These are phyloP conservation scores for Phialophora verrucosa DNA, from an alignment of 2,329 filamentous ascomycete genomes.

Conservation along the genomic window DNA sequence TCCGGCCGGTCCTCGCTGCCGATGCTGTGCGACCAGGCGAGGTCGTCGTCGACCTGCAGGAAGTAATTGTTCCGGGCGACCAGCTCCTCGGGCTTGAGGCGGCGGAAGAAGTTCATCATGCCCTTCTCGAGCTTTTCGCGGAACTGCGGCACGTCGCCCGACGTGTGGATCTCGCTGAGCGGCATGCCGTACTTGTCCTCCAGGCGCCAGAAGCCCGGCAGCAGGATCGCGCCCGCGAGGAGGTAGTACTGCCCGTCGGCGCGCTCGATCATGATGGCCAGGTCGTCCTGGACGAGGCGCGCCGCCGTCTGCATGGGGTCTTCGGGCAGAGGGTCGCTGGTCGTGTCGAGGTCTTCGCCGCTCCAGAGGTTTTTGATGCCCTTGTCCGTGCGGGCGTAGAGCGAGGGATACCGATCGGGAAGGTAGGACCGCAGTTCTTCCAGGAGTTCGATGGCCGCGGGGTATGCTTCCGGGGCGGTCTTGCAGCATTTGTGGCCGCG, in stretches of 20 bases:
- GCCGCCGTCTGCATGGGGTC: slow-evolving; percentile 79
- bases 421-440: slow-evolving; percentile 74
- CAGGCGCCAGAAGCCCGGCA: slow-evolving; percentile 83
- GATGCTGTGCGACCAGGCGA: slow-evolving; percentile 79
- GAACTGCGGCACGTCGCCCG: slow-evolving; percentile 75
- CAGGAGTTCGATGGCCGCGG: slow-evolving; percentile 75
- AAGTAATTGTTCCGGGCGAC: slow-evolving; percentile 82
- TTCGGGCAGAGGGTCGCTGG: slow-evolving; percentile 67
- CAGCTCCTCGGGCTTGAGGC: slow-evolving; percentile 70
- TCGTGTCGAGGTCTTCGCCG: slow-evolving; percentile 72
- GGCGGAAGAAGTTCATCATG: slow-evolving; percentile 80
- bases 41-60: slow-evolving; percentile 78
- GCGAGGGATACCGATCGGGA: slow-evolving; percentile 72
- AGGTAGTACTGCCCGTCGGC: slow-evolving; percentile 81
- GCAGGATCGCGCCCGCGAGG: slow-evolving; percentile 72
- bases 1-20: slow-evolving; percentile 70
- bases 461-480: slow-evolving; percentile 72
- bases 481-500: slow-evolving; percentile 70
- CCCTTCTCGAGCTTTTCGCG: slow-evolving; percentile 73
- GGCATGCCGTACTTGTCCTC: slow-evolving; percentile 81
- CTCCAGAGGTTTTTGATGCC: slow-evolving; percentile 75
- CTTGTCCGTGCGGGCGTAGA: slow-evolving; percentile 68
- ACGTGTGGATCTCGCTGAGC: slow-evolving; percentile 78
- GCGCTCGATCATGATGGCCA: slow-evolving; percentile 81
- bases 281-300: slow-evolving; percentile 77